Evolutionary conservation across 805 yeast species (phyloP).

Genomic region (Torulaspora indica): DNA sequence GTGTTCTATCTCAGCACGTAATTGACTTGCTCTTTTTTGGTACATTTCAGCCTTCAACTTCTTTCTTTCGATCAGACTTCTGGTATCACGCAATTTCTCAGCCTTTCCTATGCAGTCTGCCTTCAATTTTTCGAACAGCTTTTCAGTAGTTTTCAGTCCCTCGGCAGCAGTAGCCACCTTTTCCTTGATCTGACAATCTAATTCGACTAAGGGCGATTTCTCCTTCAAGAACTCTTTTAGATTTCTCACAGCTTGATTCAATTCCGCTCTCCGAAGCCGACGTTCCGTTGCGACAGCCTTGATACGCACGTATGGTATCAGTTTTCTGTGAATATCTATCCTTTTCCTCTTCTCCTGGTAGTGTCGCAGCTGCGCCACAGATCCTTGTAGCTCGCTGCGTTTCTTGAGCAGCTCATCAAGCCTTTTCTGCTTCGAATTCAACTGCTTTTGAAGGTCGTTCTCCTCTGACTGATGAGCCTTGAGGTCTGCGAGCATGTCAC

Average conservation of each 20-base stretch:
- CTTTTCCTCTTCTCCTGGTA: conserved; percentile 45
- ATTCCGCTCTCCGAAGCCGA: conserved; percentile 26
- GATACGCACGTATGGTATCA: conserved; percentile 47
- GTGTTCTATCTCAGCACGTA: conserved; percentile 16
- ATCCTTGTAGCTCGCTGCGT: conserved; percentile 42
- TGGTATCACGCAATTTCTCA: conserved; percentile 15
- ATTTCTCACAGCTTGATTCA: conserved; percentile 30
- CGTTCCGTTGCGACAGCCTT: conserved; percentile 38
- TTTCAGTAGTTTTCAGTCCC: conserved; percentile 30
- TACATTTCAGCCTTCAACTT: conserved; percentile 22
- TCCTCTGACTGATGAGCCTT: conserved; percentile 47
- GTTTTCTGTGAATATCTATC: conserved; percentile 44
- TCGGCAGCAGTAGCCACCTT: conserved; percentile 38
- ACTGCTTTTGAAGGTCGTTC: conserved; percentile 38
- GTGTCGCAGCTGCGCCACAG: conserved; percentile 45
- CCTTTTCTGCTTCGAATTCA: conserved; percentile 29
- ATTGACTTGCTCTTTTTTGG: conserved; percentile 20
- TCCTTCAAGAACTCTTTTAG: conserved; percentile 24
- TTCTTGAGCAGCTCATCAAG: conserved; percentile 36
- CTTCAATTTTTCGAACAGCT: conserved; percentile 10
- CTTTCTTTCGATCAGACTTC: conserved; percentile 17
- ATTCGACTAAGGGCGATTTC: conserved; percentile 26
- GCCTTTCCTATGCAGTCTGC: conserved; percentile 7
- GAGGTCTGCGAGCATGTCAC: conserved; percentile 53
- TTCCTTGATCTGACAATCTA: conserved; percentile 32